phyloP scores from a whole-genome alignment of 1,284 basidiomycete genomes.

The Tilletia horrida region DNA sequence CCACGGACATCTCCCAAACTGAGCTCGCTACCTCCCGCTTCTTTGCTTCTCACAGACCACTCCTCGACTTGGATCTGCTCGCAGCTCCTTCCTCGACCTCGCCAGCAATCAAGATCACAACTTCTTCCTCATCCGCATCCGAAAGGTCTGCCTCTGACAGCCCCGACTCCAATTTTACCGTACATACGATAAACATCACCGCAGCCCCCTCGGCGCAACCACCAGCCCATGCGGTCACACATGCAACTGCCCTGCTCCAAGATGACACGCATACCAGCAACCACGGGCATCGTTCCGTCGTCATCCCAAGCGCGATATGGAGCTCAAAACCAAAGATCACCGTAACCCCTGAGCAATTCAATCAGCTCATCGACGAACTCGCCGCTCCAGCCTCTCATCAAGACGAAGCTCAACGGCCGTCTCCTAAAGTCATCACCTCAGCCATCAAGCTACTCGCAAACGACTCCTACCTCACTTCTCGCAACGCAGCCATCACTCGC shows the following conservation, averaged over 20 bases:
- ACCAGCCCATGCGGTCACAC: too few species aligned
- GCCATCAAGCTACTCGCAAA: slow-evolving; percentile 4
- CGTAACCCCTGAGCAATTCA: background rate
- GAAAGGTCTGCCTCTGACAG: too few species aligned
- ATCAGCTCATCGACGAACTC: background rate
- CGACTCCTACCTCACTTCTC: slow-evolving; percentile 12
- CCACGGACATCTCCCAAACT: background rate
- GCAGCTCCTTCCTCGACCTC: background rate
- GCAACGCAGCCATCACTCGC: slow-evolving; percentile 44
- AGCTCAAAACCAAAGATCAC: background rate
- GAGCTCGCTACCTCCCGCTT: slow-evolving; percentile 5
- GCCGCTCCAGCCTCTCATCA: background rate
- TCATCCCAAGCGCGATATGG: background rate
- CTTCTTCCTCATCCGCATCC: background rate
- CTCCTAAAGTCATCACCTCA: background rate
- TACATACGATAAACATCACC: too few species aligned
- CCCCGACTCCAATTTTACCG: too few species aligned
- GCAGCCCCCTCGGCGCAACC: too few species aligned
- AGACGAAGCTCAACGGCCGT: background rate
- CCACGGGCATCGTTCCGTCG: background rate
- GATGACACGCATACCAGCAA: background rate
- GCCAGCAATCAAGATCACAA: background rate
- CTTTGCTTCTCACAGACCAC: slow-evolving; percentile 15
- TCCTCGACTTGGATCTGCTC: slow-evolving; percentile 14
- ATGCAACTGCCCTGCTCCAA: background rate